Base-by-base conservation (phyloP, 2,329 filamentous ascomycete genomes). In the Diaporthe sp. region DNA sequence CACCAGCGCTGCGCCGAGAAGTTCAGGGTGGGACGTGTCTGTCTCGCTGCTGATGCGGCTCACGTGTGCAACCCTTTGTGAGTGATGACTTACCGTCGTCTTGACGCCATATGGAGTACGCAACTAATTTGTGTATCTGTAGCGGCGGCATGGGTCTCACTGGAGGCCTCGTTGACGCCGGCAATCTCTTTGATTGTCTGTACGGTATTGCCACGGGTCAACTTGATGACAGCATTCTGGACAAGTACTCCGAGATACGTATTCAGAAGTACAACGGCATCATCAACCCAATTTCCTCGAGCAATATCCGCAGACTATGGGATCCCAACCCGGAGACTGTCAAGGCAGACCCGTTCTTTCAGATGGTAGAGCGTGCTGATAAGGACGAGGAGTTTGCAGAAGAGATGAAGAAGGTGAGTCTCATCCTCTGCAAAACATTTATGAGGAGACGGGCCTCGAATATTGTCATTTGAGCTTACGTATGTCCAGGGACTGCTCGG, bases 31-130 rank as follows among this genome's bases (percentile, higher is more conserved):
- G 87, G 87, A 0, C 83, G 85, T 28, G 80, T 88, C 54, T n/a
- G 87, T 19, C 81, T 89, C 4, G 87, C 86, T 3, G 87, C 87
- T 0, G 87, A 89, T 78, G 87, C 87, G 22, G 87, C 87, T 9
- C 87, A 90, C 79, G 76, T 88, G n/a, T 88, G 87, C 77, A 88
- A 88, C 76, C 86, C 87, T 28, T 88, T 88, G 83, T 85, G 76
- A 77, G 82, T 80, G n/a, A n/a, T n/a, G n/a, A n/a, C n/a, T n/a
- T n/a, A n/a, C n/a, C n/a, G n/a, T n/a, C n/a, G n/a, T n/a, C n/a
- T n/a, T n/a, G n/a, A n/a, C n/a, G n/a, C n/a, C n/a, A n/a, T n/a
- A n/a, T n/a, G n/a, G n/a, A n/a, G n/a, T n/a, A n/a, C n/a, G 7
- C 7, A 15, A 4, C 42, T 71, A 30, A 71, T 30, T 9, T 3